These are phyloP conservation scores for Puccinia coronata DNA, from an alignment of 1,284 basidiomycete species.

Conservation along the genomic window DNA sequence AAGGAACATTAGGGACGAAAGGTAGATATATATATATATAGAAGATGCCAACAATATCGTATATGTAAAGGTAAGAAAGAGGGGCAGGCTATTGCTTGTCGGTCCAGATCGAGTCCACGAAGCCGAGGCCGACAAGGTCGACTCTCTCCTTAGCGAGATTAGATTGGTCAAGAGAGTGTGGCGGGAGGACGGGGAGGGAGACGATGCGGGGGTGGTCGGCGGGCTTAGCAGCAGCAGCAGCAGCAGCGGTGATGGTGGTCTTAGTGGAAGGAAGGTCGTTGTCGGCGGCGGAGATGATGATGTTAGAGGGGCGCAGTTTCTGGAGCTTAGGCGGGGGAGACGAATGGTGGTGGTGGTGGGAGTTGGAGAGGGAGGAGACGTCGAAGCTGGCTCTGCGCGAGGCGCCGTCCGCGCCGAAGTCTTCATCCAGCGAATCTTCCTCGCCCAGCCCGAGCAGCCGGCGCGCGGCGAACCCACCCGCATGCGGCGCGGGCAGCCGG, in stretches of 20 bases:
- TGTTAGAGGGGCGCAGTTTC: background rate
- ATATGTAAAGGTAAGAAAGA: background rate
- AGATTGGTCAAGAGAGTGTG: background rate
- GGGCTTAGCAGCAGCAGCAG: background rate
- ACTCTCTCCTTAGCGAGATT: background rate
- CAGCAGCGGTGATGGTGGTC: too few relatives aligned
- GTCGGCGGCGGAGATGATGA: background rate
- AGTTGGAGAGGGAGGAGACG: slow-evolving; percentile 10
- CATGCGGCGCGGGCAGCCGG: background rate
- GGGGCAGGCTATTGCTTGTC: background rate
- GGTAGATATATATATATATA: too few relatives aligned
- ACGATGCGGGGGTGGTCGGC: background rate
- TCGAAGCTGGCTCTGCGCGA: slow-evolving; percentile 32
- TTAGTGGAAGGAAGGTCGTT: too few relatives aligned
- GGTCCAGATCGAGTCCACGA: slow-evolving; percentile 22
- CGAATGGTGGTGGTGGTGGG: background rate
- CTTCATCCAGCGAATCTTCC: background rate
- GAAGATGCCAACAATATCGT: too few relatives aligned
- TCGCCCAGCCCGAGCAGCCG: background rate
- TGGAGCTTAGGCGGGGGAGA: background rate
- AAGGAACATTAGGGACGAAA: too few relatives aligned
- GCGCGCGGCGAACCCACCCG: background rate
- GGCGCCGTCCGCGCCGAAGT: background rate
- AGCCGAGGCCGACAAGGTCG: slow-evolving; percentile 18
- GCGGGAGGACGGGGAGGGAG: background rate